Percentiles rank a stretch among this genome's conserved stretches.
Evolutionary conservation across 139 green algal species (phyloP).

Genomic region (Desmodesmus armatus): DNA sequence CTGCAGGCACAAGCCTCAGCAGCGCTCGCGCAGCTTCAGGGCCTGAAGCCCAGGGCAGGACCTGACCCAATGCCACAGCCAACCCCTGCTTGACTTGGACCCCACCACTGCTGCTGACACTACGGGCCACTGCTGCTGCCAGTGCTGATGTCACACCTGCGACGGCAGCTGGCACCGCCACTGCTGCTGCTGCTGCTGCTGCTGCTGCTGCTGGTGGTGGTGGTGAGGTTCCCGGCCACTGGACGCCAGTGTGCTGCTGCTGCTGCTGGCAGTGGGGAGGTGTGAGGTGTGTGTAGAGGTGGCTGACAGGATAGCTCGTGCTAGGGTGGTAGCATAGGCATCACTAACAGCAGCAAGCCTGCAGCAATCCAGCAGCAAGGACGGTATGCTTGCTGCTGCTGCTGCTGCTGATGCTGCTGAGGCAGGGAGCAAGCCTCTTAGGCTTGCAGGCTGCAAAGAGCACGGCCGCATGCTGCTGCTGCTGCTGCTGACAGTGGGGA

Average conservation of each 20-base stretch:
- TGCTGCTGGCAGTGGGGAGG: neutral
- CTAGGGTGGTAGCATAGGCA: neutral
- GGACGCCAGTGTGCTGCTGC: neutral
- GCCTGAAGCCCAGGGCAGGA: conserved; percentile 18
- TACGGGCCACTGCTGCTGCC: conserved; percentile 29
- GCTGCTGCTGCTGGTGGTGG: neutral
- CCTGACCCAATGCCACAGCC: conserved; percentile 6
- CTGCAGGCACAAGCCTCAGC: conserved; percentile 26
- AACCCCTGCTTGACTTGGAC: neutral
- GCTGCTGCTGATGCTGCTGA: neutral
- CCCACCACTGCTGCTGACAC: neutral
- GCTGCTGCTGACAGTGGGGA: neutral
- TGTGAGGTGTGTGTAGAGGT: neutral
- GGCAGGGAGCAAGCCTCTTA: neutral
- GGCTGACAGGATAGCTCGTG: neutral
- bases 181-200: too few species aligned
- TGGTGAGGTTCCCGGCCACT: neutral
- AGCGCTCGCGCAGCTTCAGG: neutral
- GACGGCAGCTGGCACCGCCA: neutral
- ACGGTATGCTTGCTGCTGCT: neutral
- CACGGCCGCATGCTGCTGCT: neutral
- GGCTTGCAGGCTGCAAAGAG: neutral
- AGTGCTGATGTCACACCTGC: neutral
- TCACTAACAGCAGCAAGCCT: conserved; percentile 8
- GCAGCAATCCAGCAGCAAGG: conserved; percentile 26